These are phyloP conservation scores for Leccinum boreale DNA, from an alignment of 768 basidiomycete genomes.

Conservation along the genomic window DNA sequence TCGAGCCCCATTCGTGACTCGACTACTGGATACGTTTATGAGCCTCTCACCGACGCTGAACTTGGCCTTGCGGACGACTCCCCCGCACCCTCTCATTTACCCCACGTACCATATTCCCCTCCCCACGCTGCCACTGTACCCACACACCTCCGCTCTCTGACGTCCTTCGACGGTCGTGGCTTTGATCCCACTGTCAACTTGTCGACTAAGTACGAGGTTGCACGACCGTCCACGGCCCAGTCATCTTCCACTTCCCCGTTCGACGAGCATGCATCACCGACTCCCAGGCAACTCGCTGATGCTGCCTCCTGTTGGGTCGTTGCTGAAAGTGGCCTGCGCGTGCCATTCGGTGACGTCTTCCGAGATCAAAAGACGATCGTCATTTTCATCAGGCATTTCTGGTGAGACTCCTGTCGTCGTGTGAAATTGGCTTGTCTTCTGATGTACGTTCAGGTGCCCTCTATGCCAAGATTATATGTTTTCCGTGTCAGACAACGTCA, in stretches of 20 bases:
- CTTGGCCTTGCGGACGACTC: constrained; percentile 17
- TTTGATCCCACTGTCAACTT: not conserved
- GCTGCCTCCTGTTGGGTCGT: constrained; percentile 65
- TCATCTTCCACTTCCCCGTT: constrained; percentile 21
- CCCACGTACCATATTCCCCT: constrained; percentile 9
- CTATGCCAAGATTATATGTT: constrained; percentile 86
- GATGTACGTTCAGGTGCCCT: constrained; percentile 53
- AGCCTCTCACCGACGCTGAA: constrained; percentile 29
- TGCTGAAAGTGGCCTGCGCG: constrained; percentile 60
- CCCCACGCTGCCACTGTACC: constrained; percentile 4
- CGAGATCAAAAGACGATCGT: constrained; percentile 59
- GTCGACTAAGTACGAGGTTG: constrained; percentile 3
- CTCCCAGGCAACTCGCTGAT: constrained; percentile 50
- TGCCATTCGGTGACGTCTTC: constrained; percentile 70
- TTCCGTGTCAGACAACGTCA: constrained; percentile 51
- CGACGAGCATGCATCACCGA: constrained; percentile 50
- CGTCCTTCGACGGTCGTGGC: constrained; percentile 16
- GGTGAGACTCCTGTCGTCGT: constrained; percentile 35
- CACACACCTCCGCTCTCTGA: constrained; percentile 24
- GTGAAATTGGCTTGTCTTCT: constrained; percentile 1
- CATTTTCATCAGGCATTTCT: constrained; percentile 86
- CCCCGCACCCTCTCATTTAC: constrained; percentile 14
- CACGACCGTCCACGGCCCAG: constrained; percentile 18
- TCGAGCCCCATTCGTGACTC: constrained; percentile 23
- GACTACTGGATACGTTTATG: constrained; percentile 24